phyloP scores from a whole-genome alignment of 352 stramenopile genomes.

The Stephanocyclus meneghinianus region DNA sequence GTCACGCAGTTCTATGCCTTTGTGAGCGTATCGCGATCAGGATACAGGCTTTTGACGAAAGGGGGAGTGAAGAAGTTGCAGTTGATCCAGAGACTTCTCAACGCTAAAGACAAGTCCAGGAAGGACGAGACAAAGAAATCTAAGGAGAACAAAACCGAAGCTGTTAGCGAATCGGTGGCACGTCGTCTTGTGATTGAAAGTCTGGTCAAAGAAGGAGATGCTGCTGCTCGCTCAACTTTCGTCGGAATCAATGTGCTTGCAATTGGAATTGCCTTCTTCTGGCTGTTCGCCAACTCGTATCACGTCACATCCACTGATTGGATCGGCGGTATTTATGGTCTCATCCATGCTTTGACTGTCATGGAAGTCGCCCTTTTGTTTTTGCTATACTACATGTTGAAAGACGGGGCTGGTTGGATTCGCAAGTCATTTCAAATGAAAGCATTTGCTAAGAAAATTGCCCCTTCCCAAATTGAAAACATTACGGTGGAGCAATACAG shows the following conservation, averaged over 20 bases:
- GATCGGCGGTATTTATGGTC: conserved; percentile 70
- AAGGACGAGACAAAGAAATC: conserved; percentile 7
- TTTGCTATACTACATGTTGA: conserved; percentile 77
- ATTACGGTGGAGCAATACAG: conserved; percentile 49
- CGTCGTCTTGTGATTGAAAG: conserved; percentile 64
- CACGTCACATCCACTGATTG: conserved; percentile 75
- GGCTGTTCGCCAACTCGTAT: conserved; percentile 74
- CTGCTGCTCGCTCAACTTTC: conserved; percentile 55
- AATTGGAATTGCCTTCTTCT: conserved; percentile 77
- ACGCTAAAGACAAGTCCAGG: conserved; percentile 6
- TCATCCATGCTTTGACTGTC: conserved; percentile 78
- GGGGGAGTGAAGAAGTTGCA: conserved; percentile 59
- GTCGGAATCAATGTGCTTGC: conserved; percentile 60
- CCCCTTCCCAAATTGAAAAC: conserved; percentile 4
- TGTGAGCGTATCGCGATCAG: conserved; percentile 41
- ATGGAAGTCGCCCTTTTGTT: conserved; percentile 73
- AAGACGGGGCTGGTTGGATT: conserved; percentile 23
- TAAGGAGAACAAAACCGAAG: conserved; percentile 14
- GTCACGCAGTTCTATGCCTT: conserved; percentile 77
- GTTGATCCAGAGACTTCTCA: conserved; percentile 59
- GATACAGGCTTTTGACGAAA: conserved; percentile 53
- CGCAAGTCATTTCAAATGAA: conserved; percentile 42
- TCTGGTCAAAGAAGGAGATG: conserved; percentile 61
- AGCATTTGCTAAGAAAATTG: conserved; percentile 35
- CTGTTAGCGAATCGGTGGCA: conserved; percentile 15